Evolutionary conservation across 169 alveolate species (phyloP).

Genomic region (Plasmodium malariae): DNA sequence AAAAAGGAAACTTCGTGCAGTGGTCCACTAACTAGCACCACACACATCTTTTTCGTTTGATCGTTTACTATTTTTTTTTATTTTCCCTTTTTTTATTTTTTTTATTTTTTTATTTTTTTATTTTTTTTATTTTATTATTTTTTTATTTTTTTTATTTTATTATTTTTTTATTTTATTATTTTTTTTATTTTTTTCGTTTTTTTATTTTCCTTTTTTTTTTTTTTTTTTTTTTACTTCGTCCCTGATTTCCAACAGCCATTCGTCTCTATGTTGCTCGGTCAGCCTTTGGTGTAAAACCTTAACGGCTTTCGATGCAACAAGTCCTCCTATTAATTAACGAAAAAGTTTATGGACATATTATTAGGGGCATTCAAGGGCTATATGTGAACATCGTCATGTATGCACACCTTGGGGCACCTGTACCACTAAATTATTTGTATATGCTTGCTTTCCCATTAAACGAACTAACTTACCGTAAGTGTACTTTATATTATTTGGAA

Average conservation of each 20-base stretch:
- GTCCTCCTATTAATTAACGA: conserved; percentile 35
- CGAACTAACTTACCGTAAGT: conserved; percentile 44
- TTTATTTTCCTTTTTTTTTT: background rate
- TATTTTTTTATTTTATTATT: too few species aligned
- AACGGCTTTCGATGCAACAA: conserved; percentile 71
- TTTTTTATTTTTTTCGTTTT: background rate
- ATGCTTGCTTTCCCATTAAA: background rate
- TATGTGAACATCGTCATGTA: background rate
- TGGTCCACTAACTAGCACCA: too few species aligned
- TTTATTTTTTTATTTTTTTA: too few species aligned
- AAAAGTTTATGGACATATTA: background rate
- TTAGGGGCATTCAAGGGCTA: background rate
- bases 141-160: too few species aligned
- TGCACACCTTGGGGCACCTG: background rate
- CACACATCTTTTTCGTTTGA: too few species aligned
- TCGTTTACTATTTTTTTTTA: too few species aligned
- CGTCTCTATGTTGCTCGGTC: conserved; percentile 74
- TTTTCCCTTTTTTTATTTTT: too few species aligned
- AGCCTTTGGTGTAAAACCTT: conserved; percentile 66
- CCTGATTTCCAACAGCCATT: conserved; percentile 60
- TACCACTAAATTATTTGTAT: background rate
- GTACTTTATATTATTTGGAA: conserved; percentile 55
- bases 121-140: too few species aligned
- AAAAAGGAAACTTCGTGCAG: too few species aligned
- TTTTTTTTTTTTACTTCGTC: conserved; percentile 21